phyloP scores from a whole-genome alignment of 768 basidiomycete species.

The Tulasnella sp. region DNA sequence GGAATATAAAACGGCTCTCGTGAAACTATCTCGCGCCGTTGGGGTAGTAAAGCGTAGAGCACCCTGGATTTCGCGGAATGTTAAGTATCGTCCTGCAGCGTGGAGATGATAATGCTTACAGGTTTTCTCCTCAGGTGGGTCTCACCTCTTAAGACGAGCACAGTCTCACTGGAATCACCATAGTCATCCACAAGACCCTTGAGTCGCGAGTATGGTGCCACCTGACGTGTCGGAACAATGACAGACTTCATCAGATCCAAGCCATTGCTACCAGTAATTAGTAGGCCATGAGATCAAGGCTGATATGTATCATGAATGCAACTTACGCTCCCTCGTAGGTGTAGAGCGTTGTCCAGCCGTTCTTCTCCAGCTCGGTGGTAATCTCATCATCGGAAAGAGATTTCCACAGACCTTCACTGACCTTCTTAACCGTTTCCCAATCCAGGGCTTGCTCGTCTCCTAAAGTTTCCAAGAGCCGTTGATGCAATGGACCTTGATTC shows the following conservation, averaged over 20 bases:
- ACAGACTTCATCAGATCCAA: conserved; percentile 36
- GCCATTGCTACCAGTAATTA: conserved; percentile 25
- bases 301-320: not conserved
- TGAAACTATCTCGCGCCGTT: conserved; percentile 25
- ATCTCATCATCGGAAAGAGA: conserved; percentile 24
- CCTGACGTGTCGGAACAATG: conserved; percentile 29
- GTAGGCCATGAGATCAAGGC: conserved; percentile 1
- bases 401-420: conserved; percentile 15
- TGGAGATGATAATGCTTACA: conserved; percentile 12
- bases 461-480: conserved; percentile 13
- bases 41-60: conserved; percentile 26
- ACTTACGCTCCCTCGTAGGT: conserved; percentile 34
- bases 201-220: conserved; percentile 27
- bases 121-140: conserved; percentile 31
- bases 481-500: not conserved
- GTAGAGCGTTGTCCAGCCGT: conserved; percentile 33
- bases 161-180: conserved; percentile 25
- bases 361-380: conserved; percentile 26
- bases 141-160: conserved; percentile 32
- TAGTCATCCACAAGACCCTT: conserved; percentile 34
- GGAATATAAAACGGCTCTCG: conserved; percentile 26
- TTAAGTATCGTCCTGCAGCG: not conserved
- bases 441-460: conserved; percentile 22
- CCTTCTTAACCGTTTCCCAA: conserved; percentile 23
- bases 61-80: conserved; percentile 20